phyloP scores from a whole-genome alignment of 2,329 filamentous ascomycete genomes.

The Colletotrichum brevisporum region DNA sequence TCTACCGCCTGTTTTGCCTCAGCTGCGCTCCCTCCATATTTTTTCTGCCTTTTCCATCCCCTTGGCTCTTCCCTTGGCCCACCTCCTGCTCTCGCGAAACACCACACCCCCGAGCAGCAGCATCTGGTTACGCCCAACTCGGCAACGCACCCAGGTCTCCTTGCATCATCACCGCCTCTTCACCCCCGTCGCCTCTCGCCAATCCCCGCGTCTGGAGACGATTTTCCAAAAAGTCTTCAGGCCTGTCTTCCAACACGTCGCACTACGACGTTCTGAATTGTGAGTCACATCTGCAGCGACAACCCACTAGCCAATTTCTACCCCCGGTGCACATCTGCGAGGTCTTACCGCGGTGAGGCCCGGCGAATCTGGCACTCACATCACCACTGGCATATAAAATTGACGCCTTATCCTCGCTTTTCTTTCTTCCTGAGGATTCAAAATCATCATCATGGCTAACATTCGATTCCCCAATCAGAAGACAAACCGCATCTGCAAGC shows the following conservation, averaged over 20 bases:
- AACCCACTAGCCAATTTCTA: conserved; percentile 36
- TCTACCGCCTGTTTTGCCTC: conserved; percentile 44
- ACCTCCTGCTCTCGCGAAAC: conserved; percentile 46
- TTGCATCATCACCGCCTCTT: conserved; percentile 43
- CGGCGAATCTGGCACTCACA: conserved; percentile 42
- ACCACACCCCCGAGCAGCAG: conserved; percentile 49
- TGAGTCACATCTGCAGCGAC: conserved; percentile 42
- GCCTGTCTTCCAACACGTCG: conserved; percentile 37
- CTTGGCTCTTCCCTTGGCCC: neutral
- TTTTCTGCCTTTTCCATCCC: conserved; percentile 39
- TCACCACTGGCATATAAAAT: conserved; percentile 46
- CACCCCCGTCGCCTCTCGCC: conserved; percentile 39
- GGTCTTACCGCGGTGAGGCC: conserved; percentile 8
- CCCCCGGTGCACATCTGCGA: conserved; percentile 29
- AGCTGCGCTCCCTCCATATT: conserved; percentile 39
- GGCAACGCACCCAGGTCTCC: conserved; percentile 47
- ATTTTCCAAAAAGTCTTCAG: conserved; percentile 29
- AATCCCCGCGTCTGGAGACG: conserved; percentile 36
- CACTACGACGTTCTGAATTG: conserved; percentile 38
- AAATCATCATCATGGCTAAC: conserved; percentile 38
- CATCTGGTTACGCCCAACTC: conserved; percentile 51
- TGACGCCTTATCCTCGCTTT: conserved; percentile 41
- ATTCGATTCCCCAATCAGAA: conserved; percentile 23
- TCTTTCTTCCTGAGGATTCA: conserved; percentile 24
- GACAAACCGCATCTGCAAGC: neutral